Base-by-base conservation (phyloP, 495 filamentous ascomycete genomes). In the Glutinoglossum americanum region DNA sequence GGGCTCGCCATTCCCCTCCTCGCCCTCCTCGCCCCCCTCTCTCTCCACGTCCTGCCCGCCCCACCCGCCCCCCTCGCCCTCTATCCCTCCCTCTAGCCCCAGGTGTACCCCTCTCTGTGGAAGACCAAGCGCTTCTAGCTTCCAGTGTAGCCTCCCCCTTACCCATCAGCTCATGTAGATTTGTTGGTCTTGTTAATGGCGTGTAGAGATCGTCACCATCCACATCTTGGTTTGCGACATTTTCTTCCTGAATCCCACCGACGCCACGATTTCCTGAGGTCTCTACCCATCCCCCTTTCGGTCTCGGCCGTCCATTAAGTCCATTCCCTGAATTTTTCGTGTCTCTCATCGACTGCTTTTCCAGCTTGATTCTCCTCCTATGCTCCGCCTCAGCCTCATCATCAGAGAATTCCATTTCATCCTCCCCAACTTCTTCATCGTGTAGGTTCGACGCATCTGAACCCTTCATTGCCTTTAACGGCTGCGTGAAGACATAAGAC, bases 341-440 rank as follows among this genome's bases (percentile, higher is more conserved):
- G 48, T 17, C 58, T 51, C 57, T 57, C 66, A 67, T 76, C 60
- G 73, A 72, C 57, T 76, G 67, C 57, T 73, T 64, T 62, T 75
- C 76, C 66, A 82, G 65, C 63, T 80, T 84, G 3, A 72, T 62
- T 62, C 70, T 63, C 54, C 73, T 71, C 72, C 84, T 93, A 65
- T 86, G 78, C 62, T 89, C 86, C 7, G 81, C 82, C 67, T 97
- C 92, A 23, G 84, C 83, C 70, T 97, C 92, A 61, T 98, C 92
- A 61, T 97, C 92, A 0, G 89, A 95, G 64, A 96, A 97, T 63
- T 96, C 92, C 33, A 86, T 75, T 64, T 96, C 89, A 17, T 88
- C 82, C 26, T 83, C 84, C 1, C 69, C 77, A n/a, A 87, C 74
- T 69, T 96, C 90, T 64, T 98, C 92, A 62, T 98, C 92, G 65